These are phyloP conservation scores for Cutaneotrichosporon sp. DNA, from an alignment of 1,284 basidiomycete genomes.

Conservation along the genomic window DNA sequence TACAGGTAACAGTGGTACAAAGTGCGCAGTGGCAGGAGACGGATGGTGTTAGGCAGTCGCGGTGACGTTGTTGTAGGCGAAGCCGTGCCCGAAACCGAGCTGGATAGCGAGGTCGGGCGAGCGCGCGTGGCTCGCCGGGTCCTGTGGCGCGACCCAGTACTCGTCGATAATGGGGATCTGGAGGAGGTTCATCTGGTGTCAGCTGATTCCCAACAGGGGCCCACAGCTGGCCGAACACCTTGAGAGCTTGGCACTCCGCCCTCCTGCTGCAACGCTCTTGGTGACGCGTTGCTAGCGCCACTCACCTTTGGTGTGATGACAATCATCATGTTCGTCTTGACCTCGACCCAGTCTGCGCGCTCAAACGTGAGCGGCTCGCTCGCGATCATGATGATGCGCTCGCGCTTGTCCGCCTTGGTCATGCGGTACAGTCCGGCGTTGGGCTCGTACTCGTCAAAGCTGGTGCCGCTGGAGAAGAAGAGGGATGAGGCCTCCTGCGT, in stretches of 20 bases:
- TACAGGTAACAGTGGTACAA: neutral
- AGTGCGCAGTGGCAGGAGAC: neutral
- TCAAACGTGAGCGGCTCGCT: conserved; percentile 94
- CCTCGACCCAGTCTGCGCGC: conserved; percentile 71
- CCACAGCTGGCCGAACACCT: too few relatives aligned
- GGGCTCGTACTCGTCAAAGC: conserved; percentile 84
- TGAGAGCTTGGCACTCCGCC: too few relatives aligned
- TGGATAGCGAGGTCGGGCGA: conserved; percentile 50
- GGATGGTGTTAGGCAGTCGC: neutral
- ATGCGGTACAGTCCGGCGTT: conserved; percentile 84
- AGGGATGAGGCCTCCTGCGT: conserved; percentile 91
- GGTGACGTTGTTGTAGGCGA: conserved; percentile 21
- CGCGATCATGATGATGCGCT: conserved; percentile 85
- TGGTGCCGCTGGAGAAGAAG: conserved; percentile 93
- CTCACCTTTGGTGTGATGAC: conserved; percentile 82
- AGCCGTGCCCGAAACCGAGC: conserved; percentile 46
- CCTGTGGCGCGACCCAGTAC: conserved; percentile 71
- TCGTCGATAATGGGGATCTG: conserved; percentile 88
- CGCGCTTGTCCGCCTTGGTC: conserved; percentile 91
- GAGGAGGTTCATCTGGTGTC: conserved; percentile 70
- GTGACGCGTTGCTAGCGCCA: too few relatives aligned
- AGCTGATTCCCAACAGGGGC: neutral
- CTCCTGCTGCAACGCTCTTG: too few relatives aligned
- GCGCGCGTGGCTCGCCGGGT: conserved; percentile 44
- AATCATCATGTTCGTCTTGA: conserved; percentile 90